A percentile compares a stretch with the other conserved stretches of the same genome.
Evolutionary conservation across 1,284 basidiomycete genomes (phyloP).

Genomic region (Malassezia restricta): DNA sequence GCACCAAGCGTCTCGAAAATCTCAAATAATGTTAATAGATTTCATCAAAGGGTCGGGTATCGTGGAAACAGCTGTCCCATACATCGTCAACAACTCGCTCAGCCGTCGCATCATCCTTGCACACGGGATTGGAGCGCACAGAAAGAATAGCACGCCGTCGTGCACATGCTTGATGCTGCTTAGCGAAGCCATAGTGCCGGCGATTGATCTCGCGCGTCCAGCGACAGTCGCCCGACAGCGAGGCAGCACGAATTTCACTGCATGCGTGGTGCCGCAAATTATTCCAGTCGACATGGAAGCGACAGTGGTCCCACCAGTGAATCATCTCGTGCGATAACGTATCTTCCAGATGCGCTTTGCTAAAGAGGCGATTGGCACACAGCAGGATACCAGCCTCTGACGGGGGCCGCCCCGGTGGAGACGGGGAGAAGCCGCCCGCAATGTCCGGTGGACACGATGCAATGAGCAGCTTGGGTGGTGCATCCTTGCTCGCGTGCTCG

Average conservation of each 20-base stretch:
- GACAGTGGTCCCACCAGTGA: conserved; percentile 90
- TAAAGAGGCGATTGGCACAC: conserved; percentile 49
- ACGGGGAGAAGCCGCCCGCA: conserved; percentile 38
- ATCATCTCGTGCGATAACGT: conserved; percentile 85
- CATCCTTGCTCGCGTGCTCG: neutral
- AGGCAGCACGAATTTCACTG: conserved; percentile 89
- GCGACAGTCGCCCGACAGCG: conserved; percentile 79
- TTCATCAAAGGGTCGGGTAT: conserved; percentile 94
- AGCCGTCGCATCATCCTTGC: conserved; percentile 62
- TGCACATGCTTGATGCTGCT: conserved; percentile 83
- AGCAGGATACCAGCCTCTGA: conserved; percentile 30
- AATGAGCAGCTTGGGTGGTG: conserved; percentile 28
- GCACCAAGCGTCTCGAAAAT: conserved; percentile 35
- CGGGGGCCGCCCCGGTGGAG: conserved; percentile 17
- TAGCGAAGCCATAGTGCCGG: conserved; percentile 68
- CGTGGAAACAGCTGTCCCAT: conserved; percentile 87
- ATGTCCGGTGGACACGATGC: conserved; percentile 28
- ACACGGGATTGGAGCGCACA: conserved; percentile 68
- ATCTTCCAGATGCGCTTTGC: conserved; percentile 77
- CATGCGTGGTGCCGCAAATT: conserved; percentile 88
- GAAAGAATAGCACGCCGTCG: conserved; percentile 73
- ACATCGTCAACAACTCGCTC: conserved; percentile 86
- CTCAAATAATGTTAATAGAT: conserved; percentile 49
- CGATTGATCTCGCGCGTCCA: conserved; percentile 64
- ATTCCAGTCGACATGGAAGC: conserved; percentile 81